Percentiles rank a stretch among this genome's conserved stretches.
phyloP scores from a whole-genome alignment of 2,329 filamentous ascomycete species.

The Pseudomassariella vexata region DNA sequence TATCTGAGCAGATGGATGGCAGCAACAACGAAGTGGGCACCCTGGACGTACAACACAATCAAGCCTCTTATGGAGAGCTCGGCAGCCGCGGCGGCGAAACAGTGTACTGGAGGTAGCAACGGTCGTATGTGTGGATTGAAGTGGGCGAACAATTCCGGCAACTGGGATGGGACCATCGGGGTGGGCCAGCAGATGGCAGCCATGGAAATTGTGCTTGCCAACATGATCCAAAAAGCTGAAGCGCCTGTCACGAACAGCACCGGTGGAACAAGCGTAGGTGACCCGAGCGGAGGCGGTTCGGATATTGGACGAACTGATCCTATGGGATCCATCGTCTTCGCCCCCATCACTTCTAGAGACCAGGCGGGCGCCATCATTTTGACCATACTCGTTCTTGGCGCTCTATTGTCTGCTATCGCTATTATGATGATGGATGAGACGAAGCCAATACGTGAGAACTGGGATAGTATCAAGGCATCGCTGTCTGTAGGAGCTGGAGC shows the following conservation, averaged over 20 bases:
- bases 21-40: conserved; percentile 57
- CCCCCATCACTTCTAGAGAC: conserved; percentile 52
- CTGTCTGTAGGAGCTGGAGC: conserved; percentile 2
- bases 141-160: conserved; percentile 45
- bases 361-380: conserved; percentile 61
- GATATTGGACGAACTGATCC: conserved; percentile 35
- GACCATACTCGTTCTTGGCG: conserved; percentile 51
- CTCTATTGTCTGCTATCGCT: conserved; percentile 45
- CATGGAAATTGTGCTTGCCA: conserved; percentile 58
- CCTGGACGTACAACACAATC: conserved; percentile 47
- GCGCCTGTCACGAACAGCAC: conserved; percentile 33
- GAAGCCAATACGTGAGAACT: conserved; percentile 17
- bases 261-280: conserved; percentile 44
- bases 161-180: conserved; percentile 54
- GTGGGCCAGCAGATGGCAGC: conserved; percentile 68
- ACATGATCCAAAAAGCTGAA: conserved; percentile 43
- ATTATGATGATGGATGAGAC: conserved; percentile 46
- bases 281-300: conserved; percentile 38
- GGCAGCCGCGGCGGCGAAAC: conserved; percentile 49
- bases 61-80: conserved; percentile 49
- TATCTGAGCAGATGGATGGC: conserved; percentile 59
- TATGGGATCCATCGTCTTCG: conserved; percentile 16
- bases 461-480: conserved; percentile 13
- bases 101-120: conserved; percentile 53
- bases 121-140: conserved; percentile 54